Conservation (phyloP, 179 eudicot species). For the Spergularia azorica region DNA sequence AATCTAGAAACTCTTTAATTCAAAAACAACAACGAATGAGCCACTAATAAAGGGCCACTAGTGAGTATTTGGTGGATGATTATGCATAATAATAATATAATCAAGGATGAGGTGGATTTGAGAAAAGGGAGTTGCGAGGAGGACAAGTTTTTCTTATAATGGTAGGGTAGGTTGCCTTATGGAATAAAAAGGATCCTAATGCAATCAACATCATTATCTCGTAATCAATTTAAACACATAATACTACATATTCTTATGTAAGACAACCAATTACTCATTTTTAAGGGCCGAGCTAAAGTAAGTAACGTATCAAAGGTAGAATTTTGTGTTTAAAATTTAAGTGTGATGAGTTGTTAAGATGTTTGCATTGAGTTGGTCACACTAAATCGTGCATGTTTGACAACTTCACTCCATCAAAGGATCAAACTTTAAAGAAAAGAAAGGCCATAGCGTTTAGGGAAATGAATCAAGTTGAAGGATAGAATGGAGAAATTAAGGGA, state of each 20-base stretch:
- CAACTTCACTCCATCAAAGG: no score
- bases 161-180: slow-evolving; percentile 47
- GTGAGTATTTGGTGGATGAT: slow-evolving; percentile 40
- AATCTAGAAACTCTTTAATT: slow-evolving; percentile 35
- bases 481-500: slow-evolving; percentile 12
- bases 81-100: slow-evolving; percentile 29
- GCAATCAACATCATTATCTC: slow-evolving; percentile 28
- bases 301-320: no score
- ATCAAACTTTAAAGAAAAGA: no score
- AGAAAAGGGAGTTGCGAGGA: slow-evolving; percentile 8
- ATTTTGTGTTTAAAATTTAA: no score
- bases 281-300: no score
- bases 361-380: no score
- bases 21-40: slow-evolving; percentile 25
- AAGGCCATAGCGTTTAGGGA: no score
- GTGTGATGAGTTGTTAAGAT: no score
- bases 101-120: slow-evolving; percentile 33
- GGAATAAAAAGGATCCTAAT: slow-evolving; percentile 8
- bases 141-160: slow-evolving; percentile 20
- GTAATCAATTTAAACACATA: neutral
- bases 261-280: no score
- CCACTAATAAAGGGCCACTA: slow-evolving; percentile 39
- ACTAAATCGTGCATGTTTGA: no score
- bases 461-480: slow-evolving; percentile 17
- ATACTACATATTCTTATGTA: no score